These are phyloP conservation scores for Eucalyptus leucophloia DNA, from an alignment of 345 rosid species.

Conservation along the genomic window DNA sequence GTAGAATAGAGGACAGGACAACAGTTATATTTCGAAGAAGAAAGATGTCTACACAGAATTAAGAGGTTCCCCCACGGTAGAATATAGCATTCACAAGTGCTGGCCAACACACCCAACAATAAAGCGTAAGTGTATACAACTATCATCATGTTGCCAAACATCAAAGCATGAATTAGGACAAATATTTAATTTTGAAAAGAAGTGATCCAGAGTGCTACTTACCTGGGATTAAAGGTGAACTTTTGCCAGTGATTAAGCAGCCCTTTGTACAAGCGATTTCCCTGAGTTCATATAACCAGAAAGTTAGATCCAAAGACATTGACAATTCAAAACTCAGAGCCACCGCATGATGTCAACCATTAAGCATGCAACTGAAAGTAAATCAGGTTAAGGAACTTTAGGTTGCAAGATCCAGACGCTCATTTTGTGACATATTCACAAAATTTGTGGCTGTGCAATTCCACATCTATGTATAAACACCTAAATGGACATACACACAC, in stretches of 20 bases:
- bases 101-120: background rate
- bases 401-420: background rate
- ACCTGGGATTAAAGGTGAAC: slow-evolving; percentile 97
- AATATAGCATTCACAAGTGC: background rate
- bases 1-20: slow-evolving; percentile 1
- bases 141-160: background rate
- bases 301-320: background rate
- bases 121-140: background rate
- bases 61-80: background rate
- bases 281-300: slow-evolving; percentile 23
- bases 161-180: background rate
- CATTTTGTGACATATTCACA: background rate
- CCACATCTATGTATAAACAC: background rate
- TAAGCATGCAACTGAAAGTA: background rate
- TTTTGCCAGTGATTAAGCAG: slow-evolving; percentile 93
- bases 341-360: background rate
- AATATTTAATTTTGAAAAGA: background rate
- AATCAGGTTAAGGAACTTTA: background rate
- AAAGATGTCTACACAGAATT: background rate
- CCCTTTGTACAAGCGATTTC: slow-evolving; percentile 76
- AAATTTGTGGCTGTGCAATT: background rate
- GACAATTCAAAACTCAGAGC: background rate
- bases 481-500: background rate
- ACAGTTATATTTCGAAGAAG: background rate
- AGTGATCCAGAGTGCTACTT: background rate